Percentiles rank a stretch among this genome's conserved stretches.
These are phyloP conservation scores for Cutaneotrichosporon cyanovorans DNA, from an alignment of 1,284 basidiomycete genomes.

Conservation along the genomic window DNA sequence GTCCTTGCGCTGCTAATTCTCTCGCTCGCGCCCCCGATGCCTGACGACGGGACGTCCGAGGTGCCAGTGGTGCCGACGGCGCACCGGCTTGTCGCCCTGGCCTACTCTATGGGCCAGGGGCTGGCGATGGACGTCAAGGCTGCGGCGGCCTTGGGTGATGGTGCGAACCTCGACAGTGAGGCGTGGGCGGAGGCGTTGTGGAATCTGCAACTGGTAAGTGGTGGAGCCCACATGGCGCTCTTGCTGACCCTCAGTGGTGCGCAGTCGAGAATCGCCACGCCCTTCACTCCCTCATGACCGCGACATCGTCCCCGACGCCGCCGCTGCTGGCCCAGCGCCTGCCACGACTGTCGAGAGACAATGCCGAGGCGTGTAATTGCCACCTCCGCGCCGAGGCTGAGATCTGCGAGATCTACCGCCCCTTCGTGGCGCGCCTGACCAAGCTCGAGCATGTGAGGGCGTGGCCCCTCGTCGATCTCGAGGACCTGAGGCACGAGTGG, in stretches of 20 bases:
- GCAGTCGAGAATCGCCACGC: constrained; percentile 15
- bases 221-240: too few species aligned
- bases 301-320: neutral
- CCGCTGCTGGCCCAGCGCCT: constrained; percentile 8
- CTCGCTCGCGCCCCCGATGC: constrained; percentile 14
- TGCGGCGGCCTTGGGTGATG: constrained; percentile 1
- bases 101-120: constrained; percentile 22
- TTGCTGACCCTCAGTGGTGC: constrained; percentile 6
- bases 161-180: constrained; percentile 9
- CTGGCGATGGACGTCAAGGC: constrained; percentile 17
- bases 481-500: constrained; percentile 2
- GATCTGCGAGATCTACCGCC: constrained; percentile 6
- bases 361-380: constrained; percentile 7
- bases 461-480: neutral
- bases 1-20: constrained; percentile 28
- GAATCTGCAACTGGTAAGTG: constrained; percentile 8
- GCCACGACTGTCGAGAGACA: constrained; percentile 5
- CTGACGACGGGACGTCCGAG: neutral
- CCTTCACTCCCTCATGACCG: constrained; percentile 8
- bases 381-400: constrained; percentile 11
- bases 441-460: constrained; percentile 4
- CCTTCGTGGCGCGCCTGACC: constrained; percentile 1
- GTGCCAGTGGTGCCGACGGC: constrained; percentile 13
- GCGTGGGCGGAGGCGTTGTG: constrained; percentile 7
- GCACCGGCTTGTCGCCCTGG: constrained; percentile 22